A percentile compares a stretch with the other conserved stretches of the same genome.
Evolutionary conservation across 805 yeast genomes (phyloP).

Genomic region (fission yeast (Schizosaccharomyces pombe)): ASM294v3 CU329670.1:589501-590000

Average conservation of each 20-base stretch:
- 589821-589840: conserved; percentile 54
- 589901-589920: conserved; percentile 35
- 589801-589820: conserved; percentile 92
- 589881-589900: conserved; percentile 51
- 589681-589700: conserved; percentile 77
- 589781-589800: conserved; percentile 72
- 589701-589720: conserved; percentile 88
- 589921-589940: conserved; percentile 34
- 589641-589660: conserved; percentile 62
- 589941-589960: conserved; percentile 26
- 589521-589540: conserved; percentile 50
- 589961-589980: conserved; percentile 22
- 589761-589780: conserved; percentile 91
- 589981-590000: conserved; percentile 31
- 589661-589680: conserved; percentile 78
- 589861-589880: conserved; percentile 42
- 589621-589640: conserved; percentile 69
- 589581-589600: conserved; percentile 60
- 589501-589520: conserved; percentile 67
- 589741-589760: conserved; percentile 89
- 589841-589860: conserved; percentile 40
- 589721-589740: conserved; percentile 69
- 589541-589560: conserved; percentile 45
- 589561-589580: conserved; percentile 53
- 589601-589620: conserved; percentile 46